Evolutionary conservation across 2,329 filamentous ascomycete species (phyloP).

Genomic region (Claviceps paspali): DNA sequence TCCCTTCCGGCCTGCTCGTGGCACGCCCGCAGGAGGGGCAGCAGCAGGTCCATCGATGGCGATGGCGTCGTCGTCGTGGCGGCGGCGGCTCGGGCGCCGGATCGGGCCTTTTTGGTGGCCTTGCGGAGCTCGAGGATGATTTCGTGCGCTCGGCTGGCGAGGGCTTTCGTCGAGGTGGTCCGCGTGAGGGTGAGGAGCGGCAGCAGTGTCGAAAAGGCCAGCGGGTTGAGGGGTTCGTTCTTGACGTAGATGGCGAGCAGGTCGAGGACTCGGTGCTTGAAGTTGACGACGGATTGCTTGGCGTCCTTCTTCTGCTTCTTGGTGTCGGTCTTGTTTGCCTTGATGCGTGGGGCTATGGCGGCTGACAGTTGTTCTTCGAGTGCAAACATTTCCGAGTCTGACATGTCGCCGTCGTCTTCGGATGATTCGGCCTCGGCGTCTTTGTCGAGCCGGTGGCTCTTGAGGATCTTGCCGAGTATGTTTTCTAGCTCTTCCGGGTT

Average conservation of each 20-base stretch:
- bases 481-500: conserved; percentile 45
- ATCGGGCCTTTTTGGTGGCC: conserved; percentile 41
- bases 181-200: conserved; percentile 65
- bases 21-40: conserved; percentile 47
- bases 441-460: conserved; percentile 51
- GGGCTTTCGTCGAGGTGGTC: conserved; percentile 59
- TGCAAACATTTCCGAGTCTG: conserved; percentile 88
- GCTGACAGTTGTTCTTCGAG: conserved; percentile 70
- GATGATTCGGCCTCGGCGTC: conserved; percentile 39
- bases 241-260: conserved; percentile 74
- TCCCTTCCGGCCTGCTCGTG: conserved; percentile 52
- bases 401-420: conserved; percentile 67
- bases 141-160: conserved; percentile 57
- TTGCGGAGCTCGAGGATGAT: conserved; percentile 60
- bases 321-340: conserved; percentile 39
- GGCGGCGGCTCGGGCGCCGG: conserved; percentile 2
- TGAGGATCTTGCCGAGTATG: conserved; percentile 62
- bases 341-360: conserved; percentile 67
- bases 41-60: conserved; percentile 24
- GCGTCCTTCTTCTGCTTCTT: conserved; percentile 81
- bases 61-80: not conserved
- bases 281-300: conserved; percentile 77
- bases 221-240: conserved; percentile 52
- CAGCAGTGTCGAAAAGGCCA: conserved; percentile 55
- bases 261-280: conserved; percentile 88